Base-by-base conservation (phyloP, 768 basidiomycete species). In the Pleurotus eryngii region DNA sequence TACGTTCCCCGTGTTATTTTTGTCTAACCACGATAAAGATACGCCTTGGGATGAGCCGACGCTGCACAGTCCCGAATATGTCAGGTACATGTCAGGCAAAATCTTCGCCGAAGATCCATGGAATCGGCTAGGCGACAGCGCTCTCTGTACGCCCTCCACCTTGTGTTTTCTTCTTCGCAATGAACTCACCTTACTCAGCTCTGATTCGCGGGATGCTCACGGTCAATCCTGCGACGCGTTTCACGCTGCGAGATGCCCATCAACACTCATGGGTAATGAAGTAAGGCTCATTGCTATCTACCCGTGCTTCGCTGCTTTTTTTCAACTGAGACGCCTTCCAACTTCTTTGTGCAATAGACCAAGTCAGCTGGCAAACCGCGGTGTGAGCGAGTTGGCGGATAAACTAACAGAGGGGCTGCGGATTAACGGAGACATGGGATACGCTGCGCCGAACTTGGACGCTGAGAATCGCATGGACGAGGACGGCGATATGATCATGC, bases 21-120 rank as follows among this genome's bases (percentile, higher is more conserved):
- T 37, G 1, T 27, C 5, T 59, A 45, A 35, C 22, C 46, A 3
- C 18, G 51, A 22, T 20, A 6, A 37, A 98, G 95, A 97, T 65
- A 98, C 97, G 0, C 97, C 97, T 2, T 98, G 97, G 97, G 97
- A 98, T 65, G 89, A 95, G 66, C 93, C 97, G 2, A 92, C 94
- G 0, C 63, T 68, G 1, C 75, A 76, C n/a, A 90, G 89, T 58
- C 82, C 84, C 1, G 97, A 98, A 69, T 99, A 83, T 64, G 67
- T 71, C n/a, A 81, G 82, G 7, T 99, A 90, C 68, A 65, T 89
- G 1, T 78, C 79, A 0, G 92, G 93, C 4, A 75, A 86, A 49
- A 82, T 95, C 56, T 86, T 92, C 62, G 68, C 79, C 4, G 83
- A 91, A 57, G 75, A 74, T 1, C 96, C 96, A 0, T 99, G 96